Evolutionary conservation across 2,329 filamentous ascomycete species (phyloP), one percentile per base, ranked within the genome.

Genomic region (Myrmaecium sp.): DNA sequence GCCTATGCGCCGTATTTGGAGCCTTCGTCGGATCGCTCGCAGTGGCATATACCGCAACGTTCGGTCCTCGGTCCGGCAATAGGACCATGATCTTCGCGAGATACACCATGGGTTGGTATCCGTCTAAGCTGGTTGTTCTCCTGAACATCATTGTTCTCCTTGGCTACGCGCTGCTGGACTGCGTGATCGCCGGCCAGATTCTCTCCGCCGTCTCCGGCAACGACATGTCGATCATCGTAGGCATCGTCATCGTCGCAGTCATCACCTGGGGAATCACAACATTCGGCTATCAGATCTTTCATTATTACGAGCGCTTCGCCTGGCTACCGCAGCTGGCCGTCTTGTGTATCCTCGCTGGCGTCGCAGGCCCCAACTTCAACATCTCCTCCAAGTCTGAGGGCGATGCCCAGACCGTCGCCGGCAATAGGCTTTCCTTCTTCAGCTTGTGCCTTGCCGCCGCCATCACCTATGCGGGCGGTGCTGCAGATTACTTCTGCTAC

Each of bases 401-500:
- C n/a, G 54, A 66, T 23, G 39, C 55, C 9, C 47, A 56, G 22
- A 68, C 65, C 2, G 40, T 72, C 5, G 51, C 55, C 9, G 71
- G 66, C 13, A 66, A 67, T 33, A 54, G 66, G 3, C 52, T 81
- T 17, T 74, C 70, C 4, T 82, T 78, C 48, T 75, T 82, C 47
- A 74, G 68, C 7, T 55, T 81, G 24, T 76, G 68, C 36, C 55
- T 77, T 8, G 70, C 71, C 13, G 65, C 66, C 2, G 67, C 68
- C 5, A 64, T 75, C 28, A 73, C 69, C 2, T 79, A 74, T 43
- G 55, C 65, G 2, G 65, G 68, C 4, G 61, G 63, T 2, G 69
- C 65, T n/a, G 67, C 67, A 1, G 73, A 78, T 43, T 76, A 69
- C 42, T 74, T 75, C 36, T 69, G 75, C 28, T 78, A 75, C 47